Evolutionary conservation across 202 grass and related monocot species (phyloP), one percentile per base, ranked within the genome.

Genomic region (Schoenoplectus triqueter): DNA sequence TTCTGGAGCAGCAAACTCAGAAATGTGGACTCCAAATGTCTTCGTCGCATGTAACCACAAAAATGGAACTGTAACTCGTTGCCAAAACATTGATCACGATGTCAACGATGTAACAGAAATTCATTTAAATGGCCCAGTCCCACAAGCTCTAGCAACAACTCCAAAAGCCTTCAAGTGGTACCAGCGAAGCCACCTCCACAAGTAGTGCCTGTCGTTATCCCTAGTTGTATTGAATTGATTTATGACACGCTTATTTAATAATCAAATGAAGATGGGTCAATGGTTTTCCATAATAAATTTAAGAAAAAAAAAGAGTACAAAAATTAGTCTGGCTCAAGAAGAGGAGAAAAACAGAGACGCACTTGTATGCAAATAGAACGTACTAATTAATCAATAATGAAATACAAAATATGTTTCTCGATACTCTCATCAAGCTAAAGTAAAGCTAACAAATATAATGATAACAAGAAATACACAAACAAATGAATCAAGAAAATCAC

Each of bases 401-500:
- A 51, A 19, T 20, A 11, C 0, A 5, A 74, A 4, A 72, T 8
- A 20, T 74, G 48, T 74, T 6, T 73, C 3, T 11, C 18, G 2
- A 5, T 74, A 1, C 48, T 22, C 17, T 13, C 54, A 42, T 17
- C 7, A 78, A 78, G 42, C 52, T 13, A 42, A 17, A 41, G 3
- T 6, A 59, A 14, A 78, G 42, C 55, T 14, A 78, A 60, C 74
- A 18, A n/a, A 20, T 55, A 77, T 55, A 15, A n/a, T 60, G 54
- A 78, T 56, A 41, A 77, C 41, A 77, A 57, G 11, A 73, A 51
- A 50, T 49, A 39, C 46, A 60, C 31, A 45, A 3, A 49, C 54
- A 41, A 59, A 69, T 17, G 51, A 83, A 83, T 69, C 44, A 83
- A 82, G 19, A 31, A 82, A 50, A 70, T 10, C 4, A 57, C 60